These are phyloP conservation scores for Epichloe scottii DNA, from an alignment of 2,329 filamentous ascomycete genomes.

Conservation along the genomic window DNA sequence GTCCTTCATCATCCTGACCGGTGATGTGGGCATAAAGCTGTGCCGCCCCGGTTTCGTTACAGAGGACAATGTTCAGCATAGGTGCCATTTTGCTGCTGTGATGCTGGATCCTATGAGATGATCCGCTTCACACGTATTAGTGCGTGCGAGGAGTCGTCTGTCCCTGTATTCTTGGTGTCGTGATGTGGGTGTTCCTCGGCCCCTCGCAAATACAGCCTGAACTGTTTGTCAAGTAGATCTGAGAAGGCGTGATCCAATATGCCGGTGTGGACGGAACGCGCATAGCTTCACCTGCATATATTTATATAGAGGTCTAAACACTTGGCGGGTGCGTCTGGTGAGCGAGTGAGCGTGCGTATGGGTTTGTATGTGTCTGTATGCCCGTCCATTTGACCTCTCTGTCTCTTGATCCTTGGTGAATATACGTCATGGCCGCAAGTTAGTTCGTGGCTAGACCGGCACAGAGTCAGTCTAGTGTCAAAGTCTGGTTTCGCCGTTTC, in stretches of 20 bases:
- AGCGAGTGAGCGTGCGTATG: background rate
- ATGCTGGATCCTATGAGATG: background rate
- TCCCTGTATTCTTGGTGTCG: too few species aligned
- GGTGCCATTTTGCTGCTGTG: slow-evolving; percentile 6
- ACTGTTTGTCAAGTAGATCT: background rate
- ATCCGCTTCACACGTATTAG: background rate
- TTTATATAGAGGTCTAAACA: too few species aligned
- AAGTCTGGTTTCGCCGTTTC: too few species aligned
- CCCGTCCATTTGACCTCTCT: background rate
- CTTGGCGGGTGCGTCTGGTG: background rate
- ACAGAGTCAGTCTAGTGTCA: background rate
- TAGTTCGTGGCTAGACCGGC: background rate
- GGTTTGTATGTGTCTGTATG: too few species aligned
- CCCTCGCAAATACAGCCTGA: too few species aligned
- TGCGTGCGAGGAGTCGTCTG: too few species aligned
- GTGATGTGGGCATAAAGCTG: slow-evolving; percentile 57
- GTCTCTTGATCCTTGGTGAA: background rate
- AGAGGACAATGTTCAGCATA: slow-evolving; percentile 44
- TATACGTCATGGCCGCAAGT: background rate
- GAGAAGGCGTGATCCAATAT: background rate
- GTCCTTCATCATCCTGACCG: slow-evolving; percentile 43
- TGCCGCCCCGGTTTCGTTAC: slow-evolving; percentile 51
- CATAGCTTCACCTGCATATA: too few species aligned
- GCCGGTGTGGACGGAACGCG: too few species aligned
- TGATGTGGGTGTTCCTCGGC: too few species aligned